Percentiles rank a stretch among this genome's conserved stretches.
These are phyloP conservation scores for Lycium barbarum DNA, from an alignment of 257 asterid species.

Conservation along the genomic window DNA sequence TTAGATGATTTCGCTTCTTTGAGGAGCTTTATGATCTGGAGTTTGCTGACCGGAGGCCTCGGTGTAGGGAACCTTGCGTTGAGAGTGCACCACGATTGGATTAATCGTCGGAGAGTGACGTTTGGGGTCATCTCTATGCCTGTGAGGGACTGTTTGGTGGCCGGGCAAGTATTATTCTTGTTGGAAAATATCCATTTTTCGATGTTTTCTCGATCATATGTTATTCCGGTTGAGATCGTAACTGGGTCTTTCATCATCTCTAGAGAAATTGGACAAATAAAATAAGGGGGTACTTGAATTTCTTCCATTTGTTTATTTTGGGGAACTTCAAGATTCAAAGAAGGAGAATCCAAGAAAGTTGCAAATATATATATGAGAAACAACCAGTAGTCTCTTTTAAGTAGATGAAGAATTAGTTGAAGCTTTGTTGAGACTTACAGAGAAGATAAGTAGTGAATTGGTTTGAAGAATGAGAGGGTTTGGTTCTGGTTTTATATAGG, in stretches of 20 bases:
- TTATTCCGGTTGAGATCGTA: constrained; percentile 70
- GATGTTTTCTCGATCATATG: constrained; percentile 80
- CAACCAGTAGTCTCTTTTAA: background rate
- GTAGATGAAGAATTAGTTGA: constrained; percentile 33
- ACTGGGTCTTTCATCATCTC: constrained; percentile 90
- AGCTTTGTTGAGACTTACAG: background rate
- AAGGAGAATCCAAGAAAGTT: background rate
- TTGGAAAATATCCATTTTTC: constrained; percentile 72
- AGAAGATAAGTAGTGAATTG: constrained; percentile 32
- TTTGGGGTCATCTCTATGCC: constrained; percentile 67
- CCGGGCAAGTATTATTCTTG: constrained; percentile 65
- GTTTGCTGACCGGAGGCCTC: constrained; percentile 58
- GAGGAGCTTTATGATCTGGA: constrained; percentile 58
- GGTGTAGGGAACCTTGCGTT: constrained; percentile 87
- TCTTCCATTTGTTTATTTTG: constrained; percentile 47
- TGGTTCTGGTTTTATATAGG: constrained; percentile 4
- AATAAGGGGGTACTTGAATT: constrained; percentile 72
- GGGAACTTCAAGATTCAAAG: background rate
- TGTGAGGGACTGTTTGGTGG: constrained; percentile 56
- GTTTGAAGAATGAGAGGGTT: constrained; percentile 32
- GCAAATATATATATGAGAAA: background rate
- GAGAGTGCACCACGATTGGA: constrained; percentile 86
- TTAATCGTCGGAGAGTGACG: constrained; percentile 76
- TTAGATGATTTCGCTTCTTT: constrained; percentile 41
- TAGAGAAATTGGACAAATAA: constrained; percentile 79